Evolutionary conservation across 2,329 filamentous ascomycete species (phyloP).

Genomic region (Ilyonectria destructans): DNA sequence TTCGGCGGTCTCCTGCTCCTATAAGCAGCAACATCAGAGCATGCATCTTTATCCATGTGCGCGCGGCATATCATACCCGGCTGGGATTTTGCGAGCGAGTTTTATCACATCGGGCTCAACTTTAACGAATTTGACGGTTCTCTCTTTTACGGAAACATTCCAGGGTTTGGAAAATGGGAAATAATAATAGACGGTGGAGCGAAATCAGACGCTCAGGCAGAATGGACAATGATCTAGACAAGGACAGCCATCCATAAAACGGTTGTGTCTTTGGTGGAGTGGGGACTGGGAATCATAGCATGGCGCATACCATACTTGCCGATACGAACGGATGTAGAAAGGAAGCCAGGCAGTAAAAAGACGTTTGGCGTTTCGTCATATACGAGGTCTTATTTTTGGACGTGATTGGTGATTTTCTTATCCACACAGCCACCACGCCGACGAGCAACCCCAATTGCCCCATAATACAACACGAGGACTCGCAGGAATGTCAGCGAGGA

Average conservation of each 20-base stretch:
- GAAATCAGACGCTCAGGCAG: slow-evolving; percentile 41
- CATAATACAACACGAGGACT: too few species aligned
- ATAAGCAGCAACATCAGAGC: slow-evolving; percentile 34
- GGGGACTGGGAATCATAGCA: slow-evolving; percentile 39
- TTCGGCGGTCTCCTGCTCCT: slow-evolving; percentile 50
- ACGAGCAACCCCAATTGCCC: not conserved
- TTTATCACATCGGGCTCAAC: slow-evolving; percentile 33
- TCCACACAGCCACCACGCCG: not conserved
- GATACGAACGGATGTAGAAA: slow-evolving; percentile 41
- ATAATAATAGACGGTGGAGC: slow-evolving; percentile 43
- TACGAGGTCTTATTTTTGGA: not conserved
- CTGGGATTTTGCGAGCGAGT: slow-evolving; percentile 11
- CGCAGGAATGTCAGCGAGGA: not conserved
- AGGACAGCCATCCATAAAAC: slow-evolving; percentile 29
- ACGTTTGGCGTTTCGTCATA: slow-evolving; percentile 26
- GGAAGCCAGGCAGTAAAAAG: slow-evolving; percentile 42
- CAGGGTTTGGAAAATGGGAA: slow-evolving; percentile 23
- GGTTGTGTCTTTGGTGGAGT: slow-evolving; percentile 26
- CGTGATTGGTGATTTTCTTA: not conserved
- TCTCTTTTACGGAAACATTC: slow-evolving; percentile 30
- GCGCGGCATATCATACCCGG: not conserved
- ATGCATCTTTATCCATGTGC: not conserved
- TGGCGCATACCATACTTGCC: slow-evolving; percentile 41
- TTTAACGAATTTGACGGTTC: slow-evolving; percentile 48
- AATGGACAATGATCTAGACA: slow-evolving; percentile 40